A percentile compares a stretch with the other conserved stretches of the same genome.
These are phyloP conservation scores for Candida ulmi DNA, from an alignment of 805 yeast genomes.

Conservation along the genomic window DNA sequence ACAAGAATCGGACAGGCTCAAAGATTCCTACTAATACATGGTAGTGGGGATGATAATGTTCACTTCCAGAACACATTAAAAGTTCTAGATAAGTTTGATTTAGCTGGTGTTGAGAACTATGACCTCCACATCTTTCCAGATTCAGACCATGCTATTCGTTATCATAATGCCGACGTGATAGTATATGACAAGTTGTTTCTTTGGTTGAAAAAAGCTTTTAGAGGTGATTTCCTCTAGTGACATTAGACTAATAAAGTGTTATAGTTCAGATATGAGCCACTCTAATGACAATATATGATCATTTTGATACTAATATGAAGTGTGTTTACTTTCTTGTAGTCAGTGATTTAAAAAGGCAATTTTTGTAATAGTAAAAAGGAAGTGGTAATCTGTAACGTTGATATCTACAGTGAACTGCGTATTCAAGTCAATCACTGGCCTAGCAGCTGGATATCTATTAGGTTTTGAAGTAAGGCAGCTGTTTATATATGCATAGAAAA, in stretches of 20 bases:
- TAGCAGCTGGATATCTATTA: too few relatives aligned
- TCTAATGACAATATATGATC: too few relatives aligned
- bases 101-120: slow-evolving; percentile 74
- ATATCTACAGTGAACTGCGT: too few relatives aligned
- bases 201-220: slow-evolving; percentile 63
- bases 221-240: slow-evolving; percentile 32
- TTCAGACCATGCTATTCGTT: slow-evolving; percentile 66
- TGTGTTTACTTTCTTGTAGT: too few relatives aligned
- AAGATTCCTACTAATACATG: slow-evolving; percentile 87
- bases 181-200: slow-evolving; percentile 60
- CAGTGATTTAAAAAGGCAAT: too few relatives aligned
- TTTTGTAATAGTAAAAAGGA: too few relatives aligned
- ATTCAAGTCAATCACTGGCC: too few relatives aligned
- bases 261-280: too few relatives aligned
- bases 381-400: too few relatives aligned
- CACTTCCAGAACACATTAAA: slow-evolving; percentile 87
- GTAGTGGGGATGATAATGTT: slow-evolving; percentile 96
- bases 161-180: slow-evolving; percentile 67
- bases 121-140: slow-evolving; percentile 80
- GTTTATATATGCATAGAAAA: too few relatives aligned
- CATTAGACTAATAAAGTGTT: not conserved
- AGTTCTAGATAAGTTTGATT: slow-evolving; percentile 68
- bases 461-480: too few relatives aligned
- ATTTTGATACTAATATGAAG: too few relatives aligned
- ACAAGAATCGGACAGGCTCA: slow-evolving; percentile 48